phyloP scores from a whole-genome alignment of 106 monocot genomes.

The Iris macrosiphon region DNA sequence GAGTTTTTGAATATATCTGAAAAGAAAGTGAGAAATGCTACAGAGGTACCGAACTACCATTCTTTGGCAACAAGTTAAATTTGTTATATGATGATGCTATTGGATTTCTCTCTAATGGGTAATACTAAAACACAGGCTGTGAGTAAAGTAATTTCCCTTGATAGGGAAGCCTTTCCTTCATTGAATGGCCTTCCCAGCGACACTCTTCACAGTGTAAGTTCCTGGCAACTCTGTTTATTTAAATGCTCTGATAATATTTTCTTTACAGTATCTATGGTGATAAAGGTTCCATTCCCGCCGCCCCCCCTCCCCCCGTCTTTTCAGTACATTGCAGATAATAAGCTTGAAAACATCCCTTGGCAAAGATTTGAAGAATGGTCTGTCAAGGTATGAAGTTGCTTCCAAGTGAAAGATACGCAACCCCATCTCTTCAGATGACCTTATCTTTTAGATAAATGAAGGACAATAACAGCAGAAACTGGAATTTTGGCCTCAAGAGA shows the following conservation, averaged over 20 bases:
- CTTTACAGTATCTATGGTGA: no score
- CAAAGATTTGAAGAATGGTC: slow-evolving; percentile 76
- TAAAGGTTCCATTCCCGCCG: no score
- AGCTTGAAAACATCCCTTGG: slow-evolving; percentile 88
- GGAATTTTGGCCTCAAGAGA: no score
- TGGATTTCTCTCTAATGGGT: slow-evolving; percentile 5
- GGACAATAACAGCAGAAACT: no score
- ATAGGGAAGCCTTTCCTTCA: slow-evolving; percentile 81
- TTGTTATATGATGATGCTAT: slow-evolving; percentile 1
- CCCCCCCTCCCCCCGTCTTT: no score
- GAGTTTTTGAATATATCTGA: slow-evolving; percentile 71
- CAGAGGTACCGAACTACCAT: slow-evolving; percentile 51
- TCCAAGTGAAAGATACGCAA: neutral
- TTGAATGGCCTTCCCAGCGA: slow-evolving; percentile 68
- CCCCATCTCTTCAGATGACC: neutral
- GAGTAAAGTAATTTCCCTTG: slow-evolving; percentile 77
- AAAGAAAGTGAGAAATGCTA: slow-evolving; percentile 89
- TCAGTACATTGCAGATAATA: slow-evolving; percentile 84
- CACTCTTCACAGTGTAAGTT: slow-evolving; percentile 88
- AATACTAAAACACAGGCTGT: slow-evolving; percentile 47
- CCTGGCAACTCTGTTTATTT: no score
- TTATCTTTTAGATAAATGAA: no score
- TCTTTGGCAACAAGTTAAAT: no score
- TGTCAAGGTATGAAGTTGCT: slow-evolving; percentile 94
- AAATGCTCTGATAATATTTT: no score